Base-by-base conservation (phyloP, 345 rosid genomes). In the Gossypium sturtianum region DNA sequence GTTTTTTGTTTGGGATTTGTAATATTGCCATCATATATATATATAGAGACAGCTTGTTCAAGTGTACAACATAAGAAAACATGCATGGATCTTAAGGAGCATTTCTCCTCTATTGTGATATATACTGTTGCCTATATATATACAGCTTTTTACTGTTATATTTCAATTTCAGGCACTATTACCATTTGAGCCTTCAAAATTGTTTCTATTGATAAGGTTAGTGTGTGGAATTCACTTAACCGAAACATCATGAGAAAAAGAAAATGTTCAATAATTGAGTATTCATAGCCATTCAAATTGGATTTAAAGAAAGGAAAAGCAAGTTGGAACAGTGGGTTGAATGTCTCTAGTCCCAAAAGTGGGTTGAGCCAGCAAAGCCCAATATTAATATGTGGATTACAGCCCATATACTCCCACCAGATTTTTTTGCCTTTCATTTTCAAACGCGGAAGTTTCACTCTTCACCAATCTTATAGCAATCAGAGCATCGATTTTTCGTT, bases 21-120 rank as follows among this genome's bases (percentile, higher is more conserved):
- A 11, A 34, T 52, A 44, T 49, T 68, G 61, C 25, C n/a, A 29
- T 25, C 1, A 25, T 25, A 22, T 49, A 15, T 4, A 23, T 10
- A 67, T 8, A 67, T 1, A 52, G 19, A 57, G 61, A 57, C 16
- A 57, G 20, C 48, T 17, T 15, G 47, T 4, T 29, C 47, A 27
- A 70, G 27, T 29, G 45, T 70, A 52, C 47, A 70, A 52, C 60
- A 70, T 53, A 70, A 52, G n/a, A 70, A 70, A 70, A 29, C 34
- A 8, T 70, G 61, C 73, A 7, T 52, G 60, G 27, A 34, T 52
- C 54, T 49, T 15, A 47, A 68, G 20, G 58, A 70, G 17, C 61
- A 70, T 52, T 17, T 41, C 57, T 15, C 58, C 25, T 51, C 48
- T 20, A 8, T 22, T 70, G 47, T 38, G 73, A 27, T 52, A 69